Evolutionary conservation across 371 early-diverging fungal species (phyloP), one percentile per base, ranked within the genome.

Genomic region (Apophysomyces sp.): DNA sequence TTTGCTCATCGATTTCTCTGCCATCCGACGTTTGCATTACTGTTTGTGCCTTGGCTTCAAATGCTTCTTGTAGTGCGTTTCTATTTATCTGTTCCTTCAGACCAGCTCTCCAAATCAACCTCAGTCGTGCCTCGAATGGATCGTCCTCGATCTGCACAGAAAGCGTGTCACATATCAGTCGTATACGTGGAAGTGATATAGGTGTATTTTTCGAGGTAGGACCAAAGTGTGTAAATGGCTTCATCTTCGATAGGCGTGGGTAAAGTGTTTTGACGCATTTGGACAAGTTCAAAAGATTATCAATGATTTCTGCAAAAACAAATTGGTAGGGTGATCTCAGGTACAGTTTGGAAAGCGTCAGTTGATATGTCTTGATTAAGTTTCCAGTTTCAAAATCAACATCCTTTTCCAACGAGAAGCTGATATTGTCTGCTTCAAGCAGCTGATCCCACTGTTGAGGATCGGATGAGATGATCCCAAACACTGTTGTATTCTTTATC

Each of bases 111-210:
- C 78, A 89, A 36, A 81, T 86, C 18, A 76, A 40, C 1, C 81
- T 62, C 16, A 89, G 59, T 7, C 62, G 63, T 2, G 72, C 64
- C 59, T 89, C 89, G 59, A 89, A 86, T n/a, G 82, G 83, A 65
- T 82, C 82, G 57, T 89, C 89, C 39, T 79, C 77, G 24, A 81
- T 49, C 7, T 75, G 72, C 1, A 85, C 37, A 2, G 71, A 70
- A 18, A 78, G 66, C 2, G 58, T 27, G 21, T 71, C 67, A 36
- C 68, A 70, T 1, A 51, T 53, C 12, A 81, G 31, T n/a, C 59
- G 60, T 8, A 81, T 59, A 28, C 52, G 18, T 0, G 78, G 77
- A 8, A 81, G 56, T 4, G 55, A 4, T 0, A 61, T 30, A 0
- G 81, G 76, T 3, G 61, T 60, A 29, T 62, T 56, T 13, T 73